These are phyloP conservation scores for Pestalotiopsis sp. DNA, from an alignment of 2,329 filamentous ascomycete genomes.

Conservation along the genomic window DNA sequence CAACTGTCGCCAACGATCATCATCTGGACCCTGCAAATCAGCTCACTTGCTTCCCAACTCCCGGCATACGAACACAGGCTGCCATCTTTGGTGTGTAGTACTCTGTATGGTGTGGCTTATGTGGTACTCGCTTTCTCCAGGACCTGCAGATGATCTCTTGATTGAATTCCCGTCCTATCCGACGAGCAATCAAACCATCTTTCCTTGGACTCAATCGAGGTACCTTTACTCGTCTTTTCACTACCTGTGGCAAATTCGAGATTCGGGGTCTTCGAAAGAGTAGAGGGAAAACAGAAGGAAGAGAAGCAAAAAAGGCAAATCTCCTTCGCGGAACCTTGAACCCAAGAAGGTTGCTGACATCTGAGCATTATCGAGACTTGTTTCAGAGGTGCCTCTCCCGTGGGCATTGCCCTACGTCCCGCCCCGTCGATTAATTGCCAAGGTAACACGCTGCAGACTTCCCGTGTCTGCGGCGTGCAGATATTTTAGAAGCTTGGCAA, in stretches of 20 bases:
- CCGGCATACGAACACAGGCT: background rate
- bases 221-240: background rate
- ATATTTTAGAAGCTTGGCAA: background rate
- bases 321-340: background rate
- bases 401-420: background rate
- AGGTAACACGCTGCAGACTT: background rate
- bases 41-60: background rate
- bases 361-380: background rate
- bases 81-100: no score
- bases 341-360: background rate
- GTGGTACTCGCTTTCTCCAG: background rate
- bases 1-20: background rate
- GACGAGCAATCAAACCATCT: background rate
- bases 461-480: background rate
- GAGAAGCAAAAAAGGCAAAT: background rate
- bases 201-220: background rate
- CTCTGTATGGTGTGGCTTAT: no score
- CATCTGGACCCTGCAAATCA: background rate
- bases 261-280: background rate
- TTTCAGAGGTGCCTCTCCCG: background rate
- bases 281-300: background rate
- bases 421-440: background rate
- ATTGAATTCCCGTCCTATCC: background rate
- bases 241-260: background rate
- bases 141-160: background rate